phyloP scores from a whole-genome alignment of 192 early-diverging fungal species.

The Coemansia sp. region DNA sequence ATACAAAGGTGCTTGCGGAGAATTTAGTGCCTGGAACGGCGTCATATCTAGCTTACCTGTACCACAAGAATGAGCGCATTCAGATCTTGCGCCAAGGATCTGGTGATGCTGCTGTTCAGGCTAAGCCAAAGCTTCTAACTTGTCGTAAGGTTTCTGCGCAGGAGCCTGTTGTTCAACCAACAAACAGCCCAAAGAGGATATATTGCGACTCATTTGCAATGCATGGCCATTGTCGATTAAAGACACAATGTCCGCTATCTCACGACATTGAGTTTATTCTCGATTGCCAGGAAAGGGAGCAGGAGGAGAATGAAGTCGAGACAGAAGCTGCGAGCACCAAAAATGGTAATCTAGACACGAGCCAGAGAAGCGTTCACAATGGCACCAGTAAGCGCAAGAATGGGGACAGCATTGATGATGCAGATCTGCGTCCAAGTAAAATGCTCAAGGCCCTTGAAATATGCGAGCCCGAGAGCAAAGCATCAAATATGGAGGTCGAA shows the following conservation, averaged over 20 bases:
- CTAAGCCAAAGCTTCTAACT: conserved; percentile 14
- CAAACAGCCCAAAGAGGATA: conserved; percentile 11
- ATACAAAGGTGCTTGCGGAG: conserved; percentile 85
- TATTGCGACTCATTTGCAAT: conserved; percentile 84
- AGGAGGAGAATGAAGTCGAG: neutral
- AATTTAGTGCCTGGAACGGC: conserved; percentile 25
- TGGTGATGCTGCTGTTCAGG: conserved; percentile 27
- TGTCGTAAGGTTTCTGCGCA: neutral
- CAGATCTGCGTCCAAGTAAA: conserved; percentile 9
- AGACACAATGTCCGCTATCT: conserved; percentile 65
- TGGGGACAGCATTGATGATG: neutral
- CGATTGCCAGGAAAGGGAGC: conserved; percentile 58
- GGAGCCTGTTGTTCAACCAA: neutral
- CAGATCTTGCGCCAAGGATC: conserved; percentile 19
- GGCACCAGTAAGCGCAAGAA: conserved; percentile 21
- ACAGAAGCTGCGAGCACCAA: conserved; percentile 2
- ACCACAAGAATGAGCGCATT: conserved; percentile 44
- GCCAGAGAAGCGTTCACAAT: neutral
- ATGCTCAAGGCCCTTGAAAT: conserved; percentile 10
- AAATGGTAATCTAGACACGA: conserved; percentile 6
- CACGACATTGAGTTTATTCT: conserved; percentile 90
- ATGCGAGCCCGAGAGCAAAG: neutral
- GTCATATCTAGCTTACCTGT: conserved; percentile 42
- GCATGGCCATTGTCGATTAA: conserved; percentile 76
- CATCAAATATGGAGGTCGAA: neutral